Evolutionary conservation across 345 rosid genomes (phyloP).

Genomic region (Iberis pinnata): DNA sequence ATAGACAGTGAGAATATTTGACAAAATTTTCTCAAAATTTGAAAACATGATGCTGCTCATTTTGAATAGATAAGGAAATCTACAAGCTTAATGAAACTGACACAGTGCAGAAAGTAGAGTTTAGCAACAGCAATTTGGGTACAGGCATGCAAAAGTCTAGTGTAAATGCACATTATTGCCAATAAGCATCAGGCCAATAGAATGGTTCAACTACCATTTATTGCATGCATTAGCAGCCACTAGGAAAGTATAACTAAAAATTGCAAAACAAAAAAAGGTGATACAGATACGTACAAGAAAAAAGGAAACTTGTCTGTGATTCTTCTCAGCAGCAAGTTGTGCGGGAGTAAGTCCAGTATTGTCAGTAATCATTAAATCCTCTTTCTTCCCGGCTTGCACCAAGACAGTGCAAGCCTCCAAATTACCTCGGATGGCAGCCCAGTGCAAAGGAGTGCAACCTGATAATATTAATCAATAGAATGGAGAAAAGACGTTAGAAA

Average conservation of each 20-base stretch:
- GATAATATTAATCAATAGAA: constrained; percentile 21
- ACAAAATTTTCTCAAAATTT: neutral
- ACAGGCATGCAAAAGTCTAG: constrained; percentile 14
- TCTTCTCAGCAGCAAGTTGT: constrained; percentile 96
- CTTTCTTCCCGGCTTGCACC: constrained; percentile 97
- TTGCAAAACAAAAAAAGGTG: constrained; percentile 21
- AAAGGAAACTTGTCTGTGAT: constrained; percentile 96
- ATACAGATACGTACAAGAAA: constrained; percentile 83
- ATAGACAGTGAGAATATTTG: constrained; percentile 3
- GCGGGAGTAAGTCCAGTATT: constrained; percentile 94
- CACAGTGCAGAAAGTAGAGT: constrained; percentile 2
- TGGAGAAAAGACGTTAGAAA: neutral
- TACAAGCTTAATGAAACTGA: constrained; percentile 6
- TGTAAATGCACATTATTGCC: constrained; percentile 14
- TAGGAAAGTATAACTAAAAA: constrained; percentile 16
- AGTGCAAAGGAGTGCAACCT: constrained; percentile 98
- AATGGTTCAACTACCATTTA: constrained; percentile 10
- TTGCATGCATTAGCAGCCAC: constrained; percentile 7
- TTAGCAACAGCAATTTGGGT: constrained; percentile 3
- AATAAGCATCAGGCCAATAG: constrained; percentile 3
- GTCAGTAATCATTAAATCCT: constrained; percentile 81
- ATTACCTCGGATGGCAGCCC: constrained; percentile 98
- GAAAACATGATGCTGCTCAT: constrained; percentile 3
- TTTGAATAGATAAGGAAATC: neutral
- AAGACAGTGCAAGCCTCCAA: constrained; percentile 97